Conservation (phyloP, 1,139 yeast genomes). For the Zygoascus hellenicus region DNA sequence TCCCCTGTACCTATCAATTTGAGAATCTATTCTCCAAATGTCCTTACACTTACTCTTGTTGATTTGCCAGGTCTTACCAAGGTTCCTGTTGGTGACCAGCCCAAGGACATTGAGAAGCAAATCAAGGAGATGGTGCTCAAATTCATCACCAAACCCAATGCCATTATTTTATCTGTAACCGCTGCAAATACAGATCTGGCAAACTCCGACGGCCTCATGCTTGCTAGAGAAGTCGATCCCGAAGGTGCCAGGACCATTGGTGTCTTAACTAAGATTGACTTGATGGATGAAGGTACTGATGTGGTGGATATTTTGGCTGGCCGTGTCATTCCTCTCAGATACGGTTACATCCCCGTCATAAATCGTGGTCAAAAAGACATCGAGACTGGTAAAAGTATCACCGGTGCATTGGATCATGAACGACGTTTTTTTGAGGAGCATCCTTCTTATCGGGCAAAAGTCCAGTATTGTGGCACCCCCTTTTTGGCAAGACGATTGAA, state of each 20-base stretch:
- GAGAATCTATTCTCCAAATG: conserved; percentile 94
- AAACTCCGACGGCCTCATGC: conserved; percentile 90
- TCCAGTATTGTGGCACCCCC: conserved; percentile 94
- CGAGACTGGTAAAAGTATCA: conserved; percentile 75
- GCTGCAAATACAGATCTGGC: conserved; percentile 98
- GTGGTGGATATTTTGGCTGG: conserved; percentile 96
- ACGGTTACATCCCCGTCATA: conserved; percentile 96
- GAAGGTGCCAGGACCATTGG: conserved; percentile 97
- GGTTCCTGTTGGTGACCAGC: conserved; percentile 99
- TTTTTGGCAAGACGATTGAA: conserved; percentile 90
- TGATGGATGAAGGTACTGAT: conserved; percentile 98
- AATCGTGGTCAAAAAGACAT: conserved; percentile 98
- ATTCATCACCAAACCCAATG: conserved; percentile 92
- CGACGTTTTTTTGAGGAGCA: conserved; percentile 78
- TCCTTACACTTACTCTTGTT: conserved; percentile 90
- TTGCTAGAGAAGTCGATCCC: conserved; percentile 97
- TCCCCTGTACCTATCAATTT: conserved; percentile 89
- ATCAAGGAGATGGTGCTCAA: conserved; percentile 92
- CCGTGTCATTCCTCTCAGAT: conserved; percentile 88
- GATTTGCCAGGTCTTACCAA: conserved; percentile 98
- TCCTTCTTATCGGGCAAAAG: conserved; percentile 88
- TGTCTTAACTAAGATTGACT: conserved; percentile 91
- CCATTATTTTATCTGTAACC: conserved; percentile 90
- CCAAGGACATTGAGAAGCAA: conserved; percentile 91
- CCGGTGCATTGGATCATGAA: conserved; percentile 83